Evolutionary conservation across 495 filamentous ascomycete genomes (phyloP).

Genomic region (Glonium stellatum): DNA sequence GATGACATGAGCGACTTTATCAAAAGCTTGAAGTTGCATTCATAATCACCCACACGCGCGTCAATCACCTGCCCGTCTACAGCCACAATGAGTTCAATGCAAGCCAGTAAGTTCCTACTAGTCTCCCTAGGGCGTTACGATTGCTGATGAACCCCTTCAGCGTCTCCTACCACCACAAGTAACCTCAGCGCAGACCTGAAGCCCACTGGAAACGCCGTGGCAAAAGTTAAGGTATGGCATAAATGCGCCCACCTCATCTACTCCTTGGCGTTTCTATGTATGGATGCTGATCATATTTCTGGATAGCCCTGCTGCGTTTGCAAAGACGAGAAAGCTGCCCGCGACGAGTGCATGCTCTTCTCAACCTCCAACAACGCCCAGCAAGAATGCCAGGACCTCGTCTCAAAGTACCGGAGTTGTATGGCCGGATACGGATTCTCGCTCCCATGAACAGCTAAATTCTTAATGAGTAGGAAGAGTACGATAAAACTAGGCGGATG

Average conservation of each 20-base stretch:
- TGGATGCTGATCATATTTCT: background rate
- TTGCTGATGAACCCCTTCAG: constrained; percentile 5
- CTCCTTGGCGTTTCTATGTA: background rate
- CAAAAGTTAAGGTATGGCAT: constrained; percentile 50
- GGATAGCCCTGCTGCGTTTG: constrained; percentile 90
- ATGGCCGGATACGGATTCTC: constrained; percentile 94
- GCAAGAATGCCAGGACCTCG: constrained; percentile 68
- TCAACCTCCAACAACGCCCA: constrained; percentile 70
- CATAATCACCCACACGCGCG: background rate
- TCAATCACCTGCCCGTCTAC: background rate
- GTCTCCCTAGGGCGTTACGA: too few relatives aligned
- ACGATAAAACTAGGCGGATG: background rate
- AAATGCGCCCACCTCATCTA: too few relatives aligned
- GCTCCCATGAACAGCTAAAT: constrained; percentile 34
- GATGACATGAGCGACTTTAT: constrained; percentile 11
- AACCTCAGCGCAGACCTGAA: constrained; percentile 42
- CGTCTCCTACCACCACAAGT: constrained; percentile 28
- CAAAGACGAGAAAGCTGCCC: constrained; percentile 83
- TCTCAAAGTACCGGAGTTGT: constrained; percentile 81
- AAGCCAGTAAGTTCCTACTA: constrained; percentile 17
- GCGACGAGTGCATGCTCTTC: constrained; percentile 99
- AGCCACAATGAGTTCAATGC: constrained; percentile 26
- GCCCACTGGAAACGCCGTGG: constrained; percentile 37
- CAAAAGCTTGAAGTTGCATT: background rate
- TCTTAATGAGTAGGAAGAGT: background rate